Conservation (phyloP, 331 rosid genomes). For the Ulmus americana region DNA sequence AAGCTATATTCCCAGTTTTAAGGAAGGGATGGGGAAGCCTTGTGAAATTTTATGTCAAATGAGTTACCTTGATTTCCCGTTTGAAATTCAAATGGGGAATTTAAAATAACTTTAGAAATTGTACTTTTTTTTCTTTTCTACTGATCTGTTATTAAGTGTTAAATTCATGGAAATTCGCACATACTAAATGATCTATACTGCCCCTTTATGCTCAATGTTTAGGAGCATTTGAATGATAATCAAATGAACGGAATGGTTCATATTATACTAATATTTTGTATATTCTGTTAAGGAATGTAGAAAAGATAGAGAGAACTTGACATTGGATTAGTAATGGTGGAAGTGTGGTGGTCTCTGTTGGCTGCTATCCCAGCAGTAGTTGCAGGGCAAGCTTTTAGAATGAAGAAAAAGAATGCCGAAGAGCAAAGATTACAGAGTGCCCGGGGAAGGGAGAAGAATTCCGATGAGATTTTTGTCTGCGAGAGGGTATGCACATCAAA, state of each 20-base stretch:
- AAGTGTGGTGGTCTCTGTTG: conserved; percentile 86
- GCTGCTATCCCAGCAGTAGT: conserved; percentile 80
- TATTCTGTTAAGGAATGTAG: conserved; percentile 15
- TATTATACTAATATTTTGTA: not conserved
- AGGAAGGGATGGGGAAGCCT: no score
- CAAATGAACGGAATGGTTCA: not conserved
- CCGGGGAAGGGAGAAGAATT: conserved; percentile 80
- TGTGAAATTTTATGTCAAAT: no score
- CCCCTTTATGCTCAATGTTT: no score
- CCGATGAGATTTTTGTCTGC: conserved; percentile 82
- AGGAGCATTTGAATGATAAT: no score
- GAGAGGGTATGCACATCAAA: conserved; percentile 91
- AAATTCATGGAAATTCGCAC: no score
- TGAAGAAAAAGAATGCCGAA: conserved; percentile 58
- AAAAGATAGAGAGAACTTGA: conserved; percentile 6
- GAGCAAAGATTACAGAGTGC: conserved; percentile 63
- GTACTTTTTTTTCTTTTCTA: no score
- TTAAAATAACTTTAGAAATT: no score
- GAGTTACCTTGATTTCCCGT: no score
- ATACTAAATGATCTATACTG: no score
- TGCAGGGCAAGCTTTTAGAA: conserved; percentile 71
- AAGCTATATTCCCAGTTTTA: no score
- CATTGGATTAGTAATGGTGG: conserved; percentile 52
- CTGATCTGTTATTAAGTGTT: no score
- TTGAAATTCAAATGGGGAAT: no score